Evolutionary conservation across 306 rosid species (phyloP), one percentile per base, ranked within the genome.

Genomic region (Carpinus fangiana): DNA sequence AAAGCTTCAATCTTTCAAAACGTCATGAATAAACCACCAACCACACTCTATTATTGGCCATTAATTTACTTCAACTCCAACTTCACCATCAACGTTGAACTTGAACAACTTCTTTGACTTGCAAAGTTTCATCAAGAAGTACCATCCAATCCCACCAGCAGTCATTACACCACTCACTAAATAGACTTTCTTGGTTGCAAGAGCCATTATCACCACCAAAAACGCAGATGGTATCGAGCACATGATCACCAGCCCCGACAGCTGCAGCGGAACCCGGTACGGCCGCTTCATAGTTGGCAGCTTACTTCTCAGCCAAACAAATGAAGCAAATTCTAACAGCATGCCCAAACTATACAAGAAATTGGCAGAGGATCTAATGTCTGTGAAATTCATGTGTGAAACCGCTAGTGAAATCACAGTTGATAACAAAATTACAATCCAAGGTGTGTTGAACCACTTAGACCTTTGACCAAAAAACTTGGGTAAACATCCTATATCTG

Each of bases 331-430:
- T 57, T 89, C 97, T 46, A 92, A 51, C 7, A 90, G 0, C 93
- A 86, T 88, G 2, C 93, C 88, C 84, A 92, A 68, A 75, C 93
- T 83, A 61, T 90, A 87, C 76, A 92, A 84, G 41, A 88, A 79
- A 79, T 87, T 90, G 16, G 85, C 94, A 0, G 86, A 73, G 2
- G 87, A 56, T 16, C 78, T 69, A 11, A 87, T 79, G 23, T 83
- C 90, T 0, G 78, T 46, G 52, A 90, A 82, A 1, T 38, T 16
- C 85, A 92, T 41, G 18, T 51, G 82, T 28, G 97, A 88, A 21
- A 90, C 84, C 2, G 23, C 79, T 26, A 87, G 59, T 7, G 90
- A 36, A 68, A 89, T 72, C 52, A 60, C 0, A 2, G 90, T 76
- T 1, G 92, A 83, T 1, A 84, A 0, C 79, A 88, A 11, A 53